Conservation (phyloP, 164 flowering plant genomes). For the Warburgia ugandensis region DNA sequence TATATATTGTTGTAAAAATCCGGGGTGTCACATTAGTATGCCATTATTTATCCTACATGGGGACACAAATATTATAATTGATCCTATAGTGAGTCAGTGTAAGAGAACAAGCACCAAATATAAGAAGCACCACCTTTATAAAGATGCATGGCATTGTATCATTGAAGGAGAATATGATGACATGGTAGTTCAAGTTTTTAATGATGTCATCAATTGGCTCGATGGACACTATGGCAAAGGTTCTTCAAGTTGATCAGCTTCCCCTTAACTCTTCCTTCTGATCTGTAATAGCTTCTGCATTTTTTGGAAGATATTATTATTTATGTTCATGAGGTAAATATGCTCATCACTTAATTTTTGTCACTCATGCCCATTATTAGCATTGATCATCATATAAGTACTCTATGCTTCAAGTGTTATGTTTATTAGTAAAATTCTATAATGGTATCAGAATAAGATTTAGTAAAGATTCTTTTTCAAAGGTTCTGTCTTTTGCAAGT, state of each 20-base stretch:
- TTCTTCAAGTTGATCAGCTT: not conserved
- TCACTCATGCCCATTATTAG: too few relatives aligned
- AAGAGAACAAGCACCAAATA: slow-evolving; percentile 70
- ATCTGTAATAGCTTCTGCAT: too few relatives aligned
- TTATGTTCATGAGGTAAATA: not conserved
- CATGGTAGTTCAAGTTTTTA: slow-evolving; percentile 42
- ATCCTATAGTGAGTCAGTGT: slow-evolving; percentile 89
- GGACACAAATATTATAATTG: slow-evolving; percentile 71
- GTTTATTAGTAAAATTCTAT: too few relatives aligned
- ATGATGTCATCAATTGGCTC: slow-evolving; percentile 78
- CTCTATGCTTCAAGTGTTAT: too few relatives aligned
- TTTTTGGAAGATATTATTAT: too few relatives aligned
- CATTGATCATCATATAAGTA: too few relatives aligned
- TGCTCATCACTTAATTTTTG: too few relatives aligned
- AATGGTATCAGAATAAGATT: too few relatives aligned
- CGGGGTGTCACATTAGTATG: slow-evolving; percentile 78
- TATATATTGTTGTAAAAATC: too few relatives aligned
- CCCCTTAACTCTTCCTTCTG: not conserved
- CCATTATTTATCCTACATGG: slow-evolving; percentile 88
- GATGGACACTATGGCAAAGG: slow-evolving; percentile 31
- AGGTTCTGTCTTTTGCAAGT: too few relatives aligned
- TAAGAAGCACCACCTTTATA: slow-evolving; percentile 64
- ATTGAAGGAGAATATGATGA: slow-evolving; percentile 97
- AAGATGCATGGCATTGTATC: slow-evolving; percentile 68
- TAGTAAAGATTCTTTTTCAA: too few relatives aligned